phyloP scores from a whole-genome alignment of 495 filamentous ascomycete genomes.

The Rhypophila decipiens region DNA sequence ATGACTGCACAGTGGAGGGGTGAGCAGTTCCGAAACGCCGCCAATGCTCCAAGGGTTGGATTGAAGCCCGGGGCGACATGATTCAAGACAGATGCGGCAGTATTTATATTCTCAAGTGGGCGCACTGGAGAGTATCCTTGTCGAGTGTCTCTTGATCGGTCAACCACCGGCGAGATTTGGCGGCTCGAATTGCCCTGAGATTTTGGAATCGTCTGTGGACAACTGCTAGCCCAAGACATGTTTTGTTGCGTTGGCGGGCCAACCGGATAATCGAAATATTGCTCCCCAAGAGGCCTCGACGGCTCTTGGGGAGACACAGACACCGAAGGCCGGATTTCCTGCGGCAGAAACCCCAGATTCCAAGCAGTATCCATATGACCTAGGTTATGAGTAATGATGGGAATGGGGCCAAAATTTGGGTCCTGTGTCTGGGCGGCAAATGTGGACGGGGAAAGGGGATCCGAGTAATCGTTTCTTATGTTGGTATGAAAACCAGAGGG shows the following conservation, averaged over 20 bases:
- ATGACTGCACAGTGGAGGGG: slow-evolving; percentile 11
- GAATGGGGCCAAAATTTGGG: neutral
- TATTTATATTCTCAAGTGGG: no score
- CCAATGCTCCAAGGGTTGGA: neutral
- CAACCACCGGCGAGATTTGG: neutral
- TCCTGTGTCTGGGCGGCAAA: neutral
- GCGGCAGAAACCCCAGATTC: neutral
- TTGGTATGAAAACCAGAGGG: no score
- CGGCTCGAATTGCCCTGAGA: no score
- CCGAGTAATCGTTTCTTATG: no score
- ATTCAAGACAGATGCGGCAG: neutral
- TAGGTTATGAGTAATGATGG: neutral
- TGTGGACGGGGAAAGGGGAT: neutral
- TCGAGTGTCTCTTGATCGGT: no score
- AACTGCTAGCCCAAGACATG: no score
- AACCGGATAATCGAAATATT: neutral
- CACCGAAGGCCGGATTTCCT: neutral
- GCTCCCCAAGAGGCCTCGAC: neutral
- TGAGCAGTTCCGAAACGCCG: neutral
- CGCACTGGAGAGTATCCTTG: no score
- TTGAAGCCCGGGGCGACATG: neutral
- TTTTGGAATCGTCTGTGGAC: no score
- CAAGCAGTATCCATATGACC: neutral
- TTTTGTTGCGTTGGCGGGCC: no score
- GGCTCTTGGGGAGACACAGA: neutral